Base-by-base conservation (phyloP, 495 filamentous ascomycete species). In the Podospora australis region DNA sequence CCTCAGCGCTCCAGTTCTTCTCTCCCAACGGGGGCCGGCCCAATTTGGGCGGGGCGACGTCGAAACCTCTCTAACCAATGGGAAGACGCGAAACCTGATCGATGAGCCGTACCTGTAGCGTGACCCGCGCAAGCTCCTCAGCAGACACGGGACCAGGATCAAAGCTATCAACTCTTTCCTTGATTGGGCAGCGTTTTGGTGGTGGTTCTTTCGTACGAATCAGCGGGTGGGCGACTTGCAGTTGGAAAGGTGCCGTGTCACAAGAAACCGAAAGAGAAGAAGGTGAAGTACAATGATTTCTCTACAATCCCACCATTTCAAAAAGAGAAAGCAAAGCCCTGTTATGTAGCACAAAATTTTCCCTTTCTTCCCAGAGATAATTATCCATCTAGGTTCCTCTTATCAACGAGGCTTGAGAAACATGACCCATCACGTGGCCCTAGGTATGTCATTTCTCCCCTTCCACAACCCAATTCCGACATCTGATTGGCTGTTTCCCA, bases 401-500 rank as follows among this genome's bases (percentile, higher is more conserved):
- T n/a, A 36, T 2, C n/a, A 36, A 16, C 32, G 19, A 16, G 4
- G 16, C 4, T 13, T 34, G 11, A 13, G n/a, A 17, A 36, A 16
- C 32, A 36, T 6, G 2, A 36, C 4, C 13, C 19, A 16, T 17
- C 11, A 11, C 26, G 26, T 29, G 11, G 6, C 32, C 13, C 32
- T 36, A 4, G 3, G 6, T 36, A 36, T 36, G 6, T 36, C 19
- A 36, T 36, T 6, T 16, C 10, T 36, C 32, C 32, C 32, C 13
- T 17, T n/a, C 38, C 38, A 20, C 13, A 6, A 11, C 21, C 35
- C 48, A 53, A 59, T 56, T 63, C 36, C 14, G 17, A 11, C 2
- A 1, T 39, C 16, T 46, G 25, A 56, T 60, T 63, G 57, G 57
- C 39, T 3, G 5, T 16, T 7, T 6, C 4, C 2, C 19, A 2